Evolutionary conservation across 2,329 filamentous ascomycete species (phyloP), one percentile per base, ranked within the genome.

Genomic region (Blastomyces percursus): DNA sequence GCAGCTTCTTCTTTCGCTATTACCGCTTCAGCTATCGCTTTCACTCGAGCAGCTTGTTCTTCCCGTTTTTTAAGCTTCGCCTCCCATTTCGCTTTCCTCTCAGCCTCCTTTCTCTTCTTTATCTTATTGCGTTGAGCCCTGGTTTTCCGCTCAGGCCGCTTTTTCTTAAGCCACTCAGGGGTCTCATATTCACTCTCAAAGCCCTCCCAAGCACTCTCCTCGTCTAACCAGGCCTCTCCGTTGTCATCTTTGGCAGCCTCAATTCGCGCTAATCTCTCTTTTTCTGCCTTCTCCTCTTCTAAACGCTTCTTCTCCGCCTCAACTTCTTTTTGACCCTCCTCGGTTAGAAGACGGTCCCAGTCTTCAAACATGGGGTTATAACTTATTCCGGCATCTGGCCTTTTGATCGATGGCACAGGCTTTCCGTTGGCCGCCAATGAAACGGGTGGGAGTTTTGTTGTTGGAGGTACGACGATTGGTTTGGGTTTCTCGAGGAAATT

Each of bases 281-380:
- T 81, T 62, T 91, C 90, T 11, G 83, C 84, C 66, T 86, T 84
- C 64, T 86, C 84, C 52, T 83, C 84, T 46, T 80, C 82, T 6
- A 93, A 75, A 6, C 91, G 86, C 73, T 88, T 85, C 73, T 85
- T 83, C 76, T 97, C 93, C 0, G 86, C 84, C 66, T 87, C 88
- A 1, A 96, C 80, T 16, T 88, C 92, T 75, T 89, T 90, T 62
- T 86, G 82, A 55, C 90, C 89, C 75, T 95, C 90, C 51, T 84
- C 80, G 24, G 83, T 81, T 54, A 96, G 78, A 19, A 93, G 84
- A 9, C 84, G 81, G 69, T 92, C 87, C 82, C 95, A 99, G 66
- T 96, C 91, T 66, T 85, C 83, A 69, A 95, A 95, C 6, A 84
- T 79, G 0, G 94, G 94, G 73, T 99, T 99, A 79, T 99, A 99